phyloP scores from a whole-genome alignment of 768 basidiomycete genomes.

The Russula sp. region DNA sequence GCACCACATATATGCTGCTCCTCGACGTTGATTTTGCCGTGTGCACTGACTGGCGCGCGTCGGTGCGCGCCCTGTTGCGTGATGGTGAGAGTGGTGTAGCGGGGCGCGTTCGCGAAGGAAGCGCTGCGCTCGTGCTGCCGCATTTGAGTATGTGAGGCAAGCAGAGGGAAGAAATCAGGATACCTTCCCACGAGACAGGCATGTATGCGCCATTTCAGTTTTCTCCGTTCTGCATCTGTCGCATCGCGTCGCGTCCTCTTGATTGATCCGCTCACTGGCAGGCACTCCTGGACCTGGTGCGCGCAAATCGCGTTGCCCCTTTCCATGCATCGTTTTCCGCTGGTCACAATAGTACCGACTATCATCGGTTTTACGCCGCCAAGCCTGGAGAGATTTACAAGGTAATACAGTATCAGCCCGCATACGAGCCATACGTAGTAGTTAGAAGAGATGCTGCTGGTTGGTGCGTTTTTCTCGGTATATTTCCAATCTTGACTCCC shows the following conservation, averaged over 20 bases:
- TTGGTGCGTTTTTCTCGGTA: conserved; percentile 7
- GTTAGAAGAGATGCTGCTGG: conserved; percentile 51
- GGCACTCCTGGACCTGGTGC: conserved; percentile 59
- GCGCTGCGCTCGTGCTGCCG: conserved; percentile 74
- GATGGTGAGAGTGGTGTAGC: conserved; percentile 34
- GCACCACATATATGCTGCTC: conserved; percentile 86
- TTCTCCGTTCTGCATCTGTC: background rate
- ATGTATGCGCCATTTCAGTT: conserved; percentile 40
- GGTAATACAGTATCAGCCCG: conserved; percentile 72
- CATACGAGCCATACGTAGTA: conserved; percentile 87
- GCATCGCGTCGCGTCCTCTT: background rate
- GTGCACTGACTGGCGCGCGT: conserved; percentile 73
- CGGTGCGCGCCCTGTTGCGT: conserved; percentile 40
- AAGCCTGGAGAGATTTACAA: conserved; percentile 67
- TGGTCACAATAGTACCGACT: conserved; percentile 82
- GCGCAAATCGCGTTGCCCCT: conserved; percentile 57
- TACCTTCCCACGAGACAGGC: conserved; percentile 67
- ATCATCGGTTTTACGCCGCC: conserved; percentile 61
- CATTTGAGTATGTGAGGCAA: conserved; percentile 74
- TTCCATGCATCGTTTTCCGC: conserved; percentile 77
- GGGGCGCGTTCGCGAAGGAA: conserved; percentile 53
- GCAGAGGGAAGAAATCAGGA: conserved; percentile 57
- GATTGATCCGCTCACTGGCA: conserved; percentile 31
- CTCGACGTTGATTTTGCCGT: conserved; percentile 86
- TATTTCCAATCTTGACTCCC: background rate